Evolutionary conservation across 2,329 filamentous ascomycete species (phyloP).

Genomic region (Neofusicoccum kwambonambiense): DNA sequence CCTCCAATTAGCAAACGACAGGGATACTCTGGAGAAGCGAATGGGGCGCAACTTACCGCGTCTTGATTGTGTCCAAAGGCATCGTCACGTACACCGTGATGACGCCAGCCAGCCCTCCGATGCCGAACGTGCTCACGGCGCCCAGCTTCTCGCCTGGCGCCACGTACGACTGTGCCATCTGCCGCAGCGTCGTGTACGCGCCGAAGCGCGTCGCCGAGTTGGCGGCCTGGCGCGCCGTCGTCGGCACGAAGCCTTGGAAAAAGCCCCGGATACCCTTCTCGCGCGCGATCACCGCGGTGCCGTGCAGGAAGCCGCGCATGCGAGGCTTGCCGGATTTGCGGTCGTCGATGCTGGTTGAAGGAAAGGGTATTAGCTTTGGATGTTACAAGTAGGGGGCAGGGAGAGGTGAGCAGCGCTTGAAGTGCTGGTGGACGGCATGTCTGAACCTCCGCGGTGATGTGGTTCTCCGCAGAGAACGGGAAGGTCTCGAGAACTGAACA

Average conservation of each 20-base stretch:
- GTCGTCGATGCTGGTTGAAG: conserved; percentile 74
- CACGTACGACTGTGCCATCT: conserved; percentile 87
- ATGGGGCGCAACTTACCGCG: conserved; percentile 37
- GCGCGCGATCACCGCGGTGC: conserved; percentile 78
- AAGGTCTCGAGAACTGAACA: too few relatives aligned
- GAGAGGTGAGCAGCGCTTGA: not conserved
- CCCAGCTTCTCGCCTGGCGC: conserved; percentile 94
- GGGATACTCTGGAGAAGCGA: not conserved
- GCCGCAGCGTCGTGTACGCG: conserved; percentile 85
- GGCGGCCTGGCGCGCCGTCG: conserved; percentile 88
- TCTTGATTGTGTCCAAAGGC: conserved; percentile 91
- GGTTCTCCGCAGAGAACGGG: too few relatives aligned
- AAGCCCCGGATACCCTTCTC: conserved; percentile 89
- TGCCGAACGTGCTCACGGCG: conserved; percentile 80
- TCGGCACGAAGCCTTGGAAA: conserved; percentile 95
- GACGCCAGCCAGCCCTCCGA: conserved; percentile 83
- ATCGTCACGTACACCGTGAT: conserved; percentile 78
- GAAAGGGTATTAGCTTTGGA: not conserved
- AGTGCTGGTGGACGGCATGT: too few relatives aligned
- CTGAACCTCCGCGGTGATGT: too few relatives aligned
- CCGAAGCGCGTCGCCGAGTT: conserved; percentile 92
- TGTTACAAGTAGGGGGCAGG: not conserved
- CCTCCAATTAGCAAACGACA: not conserved
- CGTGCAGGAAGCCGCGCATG: conserved; percentile 89
- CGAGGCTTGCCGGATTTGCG: conserved; percentile 81